Evolutionary conservation across 805 yeast genomes (phyloP), one percentile per base, ranked within the genome.

Genomic region (Suhomyces sp.): DNA sequence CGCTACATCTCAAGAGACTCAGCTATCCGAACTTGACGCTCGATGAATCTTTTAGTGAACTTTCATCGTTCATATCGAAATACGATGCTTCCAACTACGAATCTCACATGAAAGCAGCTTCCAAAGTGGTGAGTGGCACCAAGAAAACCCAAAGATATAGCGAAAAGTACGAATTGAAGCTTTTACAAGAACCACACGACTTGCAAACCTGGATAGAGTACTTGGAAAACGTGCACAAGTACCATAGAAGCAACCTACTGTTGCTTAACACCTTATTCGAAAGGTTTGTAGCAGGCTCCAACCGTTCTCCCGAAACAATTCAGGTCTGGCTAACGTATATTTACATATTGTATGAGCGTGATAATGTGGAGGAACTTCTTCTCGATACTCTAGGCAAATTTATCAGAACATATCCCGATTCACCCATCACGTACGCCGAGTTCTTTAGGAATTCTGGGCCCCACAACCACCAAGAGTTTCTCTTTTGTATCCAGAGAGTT

Each of bases 11-110:
- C 4, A 57, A 64, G 24, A 61, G 80, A 39, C 58, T 82, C 4
- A 39, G 57, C 1, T 55, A 59, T 8, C 84, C 84, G 0, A 83
- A 79, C 60, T 51, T 58, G 1, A 57, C 63, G 2, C 50, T 80
- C 6, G 78, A 76, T 3, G 68, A 70, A 0, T 73, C 82, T 0
- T 75, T 68, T 56, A 60, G 67, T 8, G 62, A 63, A 1, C 73
- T 67, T 43, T 80, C 84, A 1, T 22, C 61, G 0, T 77, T 79
- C 49, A 65, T 80, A 1, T 65, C 81, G 1, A 35, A 50, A 2
- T 40, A 67, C 44, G 62, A 56, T 20, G 48, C 62, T 0, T 57
- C 57, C 1, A 45, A 65, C 3, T 80, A 80, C 53, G 68, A 66
- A 1, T 37, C 48, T 0, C 61, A 64, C 20, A 72, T 82, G 76